These are phyloP conservation scores for Oryza glaberrima DNA, from an alignment of 176 grass and related monocot genomes.

Conservation along the genomic window DNA sequence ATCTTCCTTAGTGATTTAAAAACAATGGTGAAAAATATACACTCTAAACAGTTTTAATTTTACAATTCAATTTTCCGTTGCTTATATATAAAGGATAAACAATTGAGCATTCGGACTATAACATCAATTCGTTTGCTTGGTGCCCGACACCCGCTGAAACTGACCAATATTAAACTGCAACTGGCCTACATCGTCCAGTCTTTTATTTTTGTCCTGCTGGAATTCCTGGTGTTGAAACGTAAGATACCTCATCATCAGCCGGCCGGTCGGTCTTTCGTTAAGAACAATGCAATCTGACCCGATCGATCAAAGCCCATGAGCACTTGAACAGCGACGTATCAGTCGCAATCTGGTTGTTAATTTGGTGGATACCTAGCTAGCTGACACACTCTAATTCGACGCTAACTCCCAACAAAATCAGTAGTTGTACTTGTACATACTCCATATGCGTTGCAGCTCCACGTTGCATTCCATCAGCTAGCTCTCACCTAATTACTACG, in stretches of 20 bases:
- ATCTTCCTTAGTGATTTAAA: too few relatives aligned
- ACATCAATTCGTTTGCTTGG: not conserved
- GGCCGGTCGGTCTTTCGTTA: conserved; percentile 26
- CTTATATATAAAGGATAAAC: too few relatives aligned
- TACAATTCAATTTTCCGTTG: too few relatives aligned
- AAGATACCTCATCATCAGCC: too few relatives aligned
- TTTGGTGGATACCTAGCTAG: not conserved
- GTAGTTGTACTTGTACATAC: conserved; percentile 2
- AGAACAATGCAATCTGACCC: conserved; percentile 26
- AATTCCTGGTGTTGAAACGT: not conserved
- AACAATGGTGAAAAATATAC: too few relatives aligned
- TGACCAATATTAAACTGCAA: not conserved
- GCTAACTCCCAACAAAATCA: conserved; percentile 40
- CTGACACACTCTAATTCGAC: not conserved
- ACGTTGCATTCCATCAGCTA: conserved; percentile 7
- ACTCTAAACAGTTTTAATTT: too few relatives aligned
- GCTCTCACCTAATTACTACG: conserved; percentile 8
- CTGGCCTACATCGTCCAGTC: not conserved
- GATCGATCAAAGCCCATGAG: not conserved
- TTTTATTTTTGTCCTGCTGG: not conserved
- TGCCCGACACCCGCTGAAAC: not conserved
- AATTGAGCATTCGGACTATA: too few relatives aligned
- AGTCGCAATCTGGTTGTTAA: conserved; percentile 21
- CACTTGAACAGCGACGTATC: conserved; percentile 10
- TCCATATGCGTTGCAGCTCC: conserved; percentile 5